Percentiles rank a stretch among this genome's conserved stretches.
Evolutionary conservation across 371 early-diverging fungal genomes (phyloP).

Genomic region (Mortierella sp.): DNA sequence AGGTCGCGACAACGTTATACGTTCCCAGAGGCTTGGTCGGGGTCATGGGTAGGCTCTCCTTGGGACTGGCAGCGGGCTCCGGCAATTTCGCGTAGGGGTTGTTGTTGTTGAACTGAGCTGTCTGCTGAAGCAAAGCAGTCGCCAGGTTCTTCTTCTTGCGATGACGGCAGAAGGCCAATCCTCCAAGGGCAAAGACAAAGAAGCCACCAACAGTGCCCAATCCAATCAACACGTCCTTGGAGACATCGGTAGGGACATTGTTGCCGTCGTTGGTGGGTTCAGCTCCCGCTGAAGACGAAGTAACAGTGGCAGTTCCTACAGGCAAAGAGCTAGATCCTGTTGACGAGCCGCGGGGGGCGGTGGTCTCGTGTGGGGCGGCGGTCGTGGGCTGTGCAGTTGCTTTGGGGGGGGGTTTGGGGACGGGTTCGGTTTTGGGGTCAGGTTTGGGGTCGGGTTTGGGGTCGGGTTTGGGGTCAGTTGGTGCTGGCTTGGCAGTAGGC

Average conservation of each 20-base stretch:
- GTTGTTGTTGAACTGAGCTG: slow-evolving; percentile 55
- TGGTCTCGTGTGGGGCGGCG: neutral
- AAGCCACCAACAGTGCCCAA: slow-evolving; percentile 44
- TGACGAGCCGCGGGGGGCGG: neutral
- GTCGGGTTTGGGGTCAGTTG: neutral
- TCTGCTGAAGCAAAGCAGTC: slow-evolving; percentile 38
- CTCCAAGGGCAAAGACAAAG: slow-evolving; percentile 47
- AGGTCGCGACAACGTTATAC: slow-evolving; percentile 67
- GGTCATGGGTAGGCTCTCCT: slow-evolving; percentile 42
- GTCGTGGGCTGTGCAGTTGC: neutral
- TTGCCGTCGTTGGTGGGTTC: neutral
- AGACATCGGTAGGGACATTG: slow-evolving; percentile 36
- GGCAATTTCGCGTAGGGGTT: slow-evolving; percentile 52
- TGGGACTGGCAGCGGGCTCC: slow-evolving; percentile 1
- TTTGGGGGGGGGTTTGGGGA: neutral
- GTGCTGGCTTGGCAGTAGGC: neutral
- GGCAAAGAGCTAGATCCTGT: neutral
- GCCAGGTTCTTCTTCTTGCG: slow-evolving; percentile 54
- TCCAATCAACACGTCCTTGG: slow-evolving; percentile 38
- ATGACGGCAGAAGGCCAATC: slow-evolving; percentile 52
- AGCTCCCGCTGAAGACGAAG: slow-evolving; percentile 13
- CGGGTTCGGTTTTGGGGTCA: too few species aligned
- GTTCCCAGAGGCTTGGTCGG: slow-evolving; percentile 67
- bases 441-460: neutral
- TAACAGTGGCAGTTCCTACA: neutral